phyloP scores from a whole-genome alignment of 2,329 filamentous ascomycete species.

The Xylariaceae sp. region DNA sequence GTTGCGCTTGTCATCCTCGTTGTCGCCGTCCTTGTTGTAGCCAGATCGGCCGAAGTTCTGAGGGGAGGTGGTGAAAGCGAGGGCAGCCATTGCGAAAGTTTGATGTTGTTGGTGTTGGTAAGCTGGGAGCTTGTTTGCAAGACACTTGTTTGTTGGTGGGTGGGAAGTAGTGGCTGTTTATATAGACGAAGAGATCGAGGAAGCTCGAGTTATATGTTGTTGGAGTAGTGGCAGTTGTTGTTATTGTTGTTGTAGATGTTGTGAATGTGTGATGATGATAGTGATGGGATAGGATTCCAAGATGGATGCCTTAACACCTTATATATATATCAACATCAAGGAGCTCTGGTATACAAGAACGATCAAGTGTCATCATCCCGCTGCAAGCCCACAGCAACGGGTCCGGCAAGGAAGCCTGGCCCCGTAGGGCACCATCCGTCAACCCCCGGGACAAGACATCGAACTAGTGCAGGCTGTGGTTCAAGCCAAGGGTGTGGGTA shows the following conservation, averaged over 20 bases:
- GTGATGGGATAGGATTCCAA: constrained; percentile 12
- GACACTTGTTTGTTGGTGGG: background rate
- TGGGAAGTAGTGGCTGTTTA: constrained; percentile 6
- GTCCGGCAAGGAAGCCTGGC: constrained; percentile 14
- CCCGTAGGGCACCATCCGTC: background rate
- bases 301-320: constrained; percentile 12
- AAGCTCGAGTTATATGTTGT: background rate
- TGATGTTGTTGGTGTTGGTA: constrained; percentile 6
- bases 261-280: constrained; percentile 26
- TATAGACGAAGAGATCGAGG: background rate
- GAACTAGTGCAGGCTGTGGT: constrained; percentile 10
- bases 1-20: constrained; percentile 33
- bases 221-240: constrained; percentile 3
- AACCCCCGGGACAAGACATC: constrained; percentile 9
- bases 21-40: constrained; percentile 43
- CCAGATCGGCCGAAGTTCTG: constrained; percentile 42
- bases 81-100: constrained; percentile 35
- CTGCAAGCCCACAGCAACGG: constrained; percentile 6
- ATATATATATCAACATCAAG: constrained; percentile 8
- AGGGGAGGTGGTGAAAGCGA: constrained; percentile 30
- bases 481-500: constrained; percentile 8
- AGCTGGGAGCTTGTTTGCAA: background rate
- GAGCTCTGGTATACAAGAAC: constrained; percentile 7
- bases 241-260: constrained; percentile 8
- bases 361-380: constrained; percentile 7